Evolutionary conservation across 768 basidiomycete genomes (phyloP).

Genomic region (Pulveroboletus sp.): DNA sequence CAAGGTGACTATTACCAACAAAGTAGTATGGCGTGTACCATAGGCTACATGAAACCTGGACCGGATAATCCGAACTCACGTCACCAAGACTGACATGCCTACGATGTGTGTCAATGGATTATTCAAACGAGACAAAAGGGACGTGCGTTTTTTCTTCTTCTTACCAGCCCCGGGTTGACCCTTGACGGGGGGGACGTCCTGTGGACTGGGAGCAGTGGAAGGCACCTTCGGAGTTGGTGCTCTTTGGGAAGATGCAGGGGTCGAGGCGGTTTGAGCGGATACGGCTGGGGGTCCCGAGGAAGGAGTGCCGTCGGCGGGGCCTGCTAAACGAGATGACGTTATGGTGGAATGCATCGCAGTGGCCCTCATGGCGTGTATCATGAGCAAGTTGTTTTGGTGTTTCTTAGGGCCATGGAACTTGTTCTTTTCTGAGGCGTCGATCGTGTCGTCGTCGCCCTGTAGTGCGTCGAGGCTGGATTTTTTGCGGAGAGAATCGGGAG

Average conservation of each 20-base stretch:
- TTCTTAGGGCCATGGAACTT: slow-evolving; percentile 40
- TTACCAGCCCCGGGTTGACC: slow-evolving; percentile 51
- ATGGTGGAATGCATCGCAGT: slow-evolving; percentile 67
- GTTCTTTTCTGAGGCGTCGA: slow-evolving; percentile 20
- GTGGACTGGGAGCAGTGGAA: slow-evolving; percentile 36
- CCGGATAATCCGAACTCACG: slow-evolving; percentile 10
- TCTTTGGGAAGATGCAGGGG: slow-evolving; percentile 35
- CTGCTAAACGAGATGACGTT: slow-evolving; percentile 41
- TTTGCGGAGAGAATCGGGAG: slow-evolving; percentile 40
- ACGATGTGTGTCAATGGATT: slow-evolving; percentile 2
- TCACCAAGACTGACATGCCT: slow-evolving; percentile 26
- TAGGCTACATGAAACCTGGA: background rate
- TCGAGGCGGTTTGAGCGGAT: slow-evolving; percentile 26
- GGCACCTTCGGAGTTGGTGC: slow-evolving; percentile 31
- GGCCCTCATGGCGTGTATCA: slow-evolving; percentile 76
- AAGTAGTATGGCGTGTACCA: background rate
- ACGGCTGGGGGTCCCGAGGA: slow-evolving; percentile 21
- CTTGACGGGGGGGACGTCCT: slow-evolving; percentile 44
- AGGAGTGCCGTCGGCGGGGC: slow-evolving; percentile 23
- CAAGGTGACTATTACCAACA: background rate
- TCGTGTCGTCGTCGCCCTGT: slow-evolving; percentile 18
- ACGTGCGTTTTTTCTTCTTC: slow-evolving; percentile 75
- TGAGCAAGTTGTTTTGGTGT: slow-evolving; percentile 63
- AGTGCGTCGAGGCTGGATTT: slow-evolving; percentile 33
- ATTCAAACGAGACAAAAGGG: background rate